Evolutionary conservation across 306 rosid genomes (phyloP), one percentile per base, ranked within the genome.

Genomic region (Datisca glomerata): DNA sequence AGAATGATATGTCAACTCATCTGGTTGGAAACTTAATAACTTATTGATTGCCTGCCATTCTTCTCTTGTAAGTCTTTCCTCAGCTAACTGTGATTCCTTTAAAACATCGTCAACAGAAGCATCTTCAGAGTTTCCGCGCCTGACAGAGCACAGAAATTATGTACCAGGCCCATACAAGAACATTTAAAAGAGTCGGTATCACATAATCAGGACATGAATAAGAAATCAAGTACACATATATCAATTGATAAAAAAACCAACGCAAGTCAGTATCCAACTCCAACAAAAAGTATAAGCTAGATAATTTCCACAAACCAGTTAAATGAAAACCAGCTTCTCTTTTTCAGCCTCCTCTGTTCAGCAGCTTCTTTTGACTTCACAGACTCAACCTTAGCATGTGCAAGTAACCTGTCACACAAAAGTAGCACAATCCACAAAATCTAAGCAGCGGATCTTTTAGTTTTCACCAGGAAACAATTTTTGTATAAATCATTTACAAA

Each of bases 31-130:
- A 70, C 95, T 84, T 53, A 89, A 56, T 41, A 89, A 64, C 71
- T 84, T 89, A 59, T 80, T 80, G 29, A 89, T 72, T 58, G 93
- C 98, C 65, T 80, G 79, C 98, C 93, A 89, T 67, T 89, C 98
- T 59, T 85, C 96, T 56, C 70, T 85, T 9, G 96, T 80, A 65
- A 85, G 64, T 54, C 64, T 55, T 65, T 85, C 86, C 49, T 83
- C 86, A n/a, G 42, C 53, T 36, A 68, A 57, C 41, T 68, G 70
- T 21, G 66, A 51, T 23, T 64, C 84, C 71, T 75, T 73, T 6
- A 84, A 46, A 65, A 70, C 70, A 65, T 69, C 68, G 27, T 57
- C 74, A 25, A 14, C 60, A 45, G 71, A 57, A 47, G 62, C 58
- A 61, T 71, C 86, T 61, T 68, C 81, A 3, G 85, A 12, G 24